Evolutionary conservation across 768 basidiomycete genomes (phyloP), one percentile per base, ranked within the genome.

Genomic region (Tylopilus intermedius): DNA sequence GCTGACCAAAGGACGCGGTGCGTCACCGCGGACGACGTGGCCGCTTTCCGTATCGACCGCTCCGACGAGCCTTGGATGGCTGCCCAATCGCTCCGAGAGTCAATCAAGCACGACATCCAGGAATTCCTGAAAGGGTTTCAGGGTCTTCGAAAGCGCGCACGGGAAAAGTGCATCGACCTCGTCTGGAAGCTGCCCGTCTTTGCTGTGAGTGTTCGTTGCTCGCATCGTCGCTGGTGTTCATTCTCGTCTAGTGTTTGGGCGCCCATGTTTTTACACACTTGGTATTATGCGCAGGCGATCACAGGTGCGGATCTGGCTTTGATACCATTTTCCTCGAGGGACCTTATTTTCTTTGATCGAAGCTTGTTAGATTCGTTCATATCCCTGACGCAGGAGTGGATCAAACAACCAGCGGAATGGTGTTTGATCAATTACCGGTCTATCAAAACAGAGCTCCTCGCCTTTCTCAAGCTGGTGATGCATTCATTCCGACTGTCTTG

Each of bases 231-330:
- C 18, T 18, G 27, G 48, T 54, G 8, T 32, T 56, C 29, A 54
- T 30, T 39, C 2, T 14, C 2, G 37, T 30, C 33, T 24, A 68
- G 66, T 58, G 58, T 29, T 27, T 67, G 33, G 49, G 58, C 22
- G 62, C 63, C 8, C 60, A 52, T 48, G 41, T 67, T 15, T 67
- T 67, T 8, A 55, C 56, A 39, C 66, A 69, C 44, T 42, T 67
- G 55, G 65, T 51, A 11, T 24, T 67, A 26, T 69, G 67, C 30
- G 50, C 40, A 9, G 26, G 42, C 4, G 59, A 58, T 15, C 45
- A 67, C 37, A 24, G 45, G 66, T 67, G 42, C 14, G 47, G 21
- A 24, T 39, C 27, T 0, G 15, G 37, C 32, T 30, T 4, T n/a
- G 4, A n/a, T 10, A 11, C 1, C 9, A n/a, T 38, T 27, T 33